phyloP scores from a whole-genome alignment of 2,329 filamentous ascomycete genomes.

The Xylariaceae sp. region DNA sequence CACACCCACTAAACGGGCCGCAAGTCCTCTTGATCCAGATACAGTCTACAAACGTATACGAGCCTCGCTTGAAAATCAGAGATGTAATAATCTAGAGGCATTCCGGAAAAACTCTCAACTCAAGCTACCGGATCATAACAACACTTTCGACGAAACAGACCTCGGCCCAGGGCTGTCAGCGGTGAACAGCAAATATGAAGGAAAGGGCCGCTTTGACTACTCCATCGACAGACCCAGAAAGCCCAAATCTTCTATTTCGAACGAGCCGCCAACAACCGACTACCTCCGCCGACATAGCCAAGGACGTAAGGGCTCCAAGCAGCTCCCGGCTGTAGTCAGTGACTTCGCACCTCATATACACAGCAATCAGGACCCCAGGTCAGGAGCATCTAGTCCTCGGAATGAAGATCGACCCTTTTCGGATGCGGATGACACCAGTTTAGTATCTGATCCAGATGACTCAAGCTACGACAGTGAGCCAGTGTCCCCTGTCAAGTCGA shows the following conservation, averaged over 20 bases:
- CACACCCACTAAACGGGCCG: slow-evolving; percentile 42
- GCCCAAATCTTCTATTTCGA: slow-evolving; percentile 26
- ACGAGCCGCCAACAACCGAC: slow-evolving; percentile 40
- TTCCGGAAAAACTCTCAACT: slow-evolving; percentile 19
- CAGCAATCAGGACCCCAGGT: slow-evolving; percentile 29
- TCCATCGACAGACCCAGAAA: slow-evolving; percentile 29
- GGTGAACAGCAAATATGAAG: slow-evolving; percentile 56
- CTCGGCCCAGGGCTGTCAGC: slow-evolving; percentile 49
- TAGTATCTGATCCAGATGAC: slow-evolving; percentile 53
- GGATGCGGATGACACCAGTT: slow-evolving; percentile 46
- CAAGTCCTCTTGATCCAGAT: slow-evolving; percentile 54
- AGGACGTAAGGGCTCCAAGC: slow-evolving; percentile 32
- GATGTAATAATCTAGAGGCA: slow-evolving; percentile 18
- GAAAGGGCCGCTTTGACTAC: slow-evolving; percentile 50
- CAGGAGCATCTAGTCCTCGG: slow-evolving; percentile 33
- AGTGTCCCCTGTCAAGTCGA: slow-evolving; percentile 45
- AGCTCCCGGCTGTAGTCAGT: slow-evolving; percentile 30
- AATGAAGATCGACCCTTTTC: slow-evolving; percentile 37
- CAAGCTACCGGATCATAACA: slow-evolving; percentile 29
- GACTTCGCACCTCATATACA: slow-evolving; percentile 35
- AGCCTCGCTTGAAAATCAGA: slow-evolving; percentile 37
- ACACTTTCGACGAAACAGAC: slow-evolving; percentile 50
- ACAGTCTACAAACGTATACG: slow-evolving; percentile 56
- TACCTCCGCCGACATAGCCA: slow-evolving; percentile 46
- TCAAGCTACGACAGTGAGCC: slow-evolving; percentile 45